A percentile compares a stretch with the other conserved stretches of the same genome.
These are phyloP conservation scores for Capsella rubella DNA, from an alignment of 441 rosid species.

Conservation along the genomic window DNA sequence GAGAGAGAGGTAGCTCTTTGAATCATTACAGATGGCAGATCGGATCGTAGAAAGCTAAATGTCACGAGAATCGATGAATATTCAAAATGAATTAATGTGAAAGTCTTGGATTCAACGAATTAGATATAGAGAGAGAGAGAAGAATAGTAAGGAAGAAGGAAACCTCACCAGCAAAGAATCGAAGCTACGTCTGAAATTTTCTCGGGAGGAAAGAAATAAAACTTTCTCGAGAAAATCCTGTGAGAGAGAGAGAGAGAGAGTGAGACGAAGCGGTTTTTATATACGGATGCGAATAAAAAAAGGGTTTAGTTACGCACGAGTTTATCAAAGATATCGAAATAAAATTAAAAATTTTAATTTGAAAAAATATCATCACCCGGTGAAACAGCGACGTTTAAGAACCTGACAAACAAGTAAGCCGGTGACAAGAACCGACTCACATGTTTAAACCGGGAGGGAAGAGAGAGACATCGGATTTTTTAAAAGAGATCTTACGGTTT, in stretches of 20 bases:
- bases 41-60: slow-evolving; percentile 18
- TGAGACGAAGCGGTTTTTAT: slow-evolving; percentile 25
- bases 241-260: slow-evolving; percentile 28
- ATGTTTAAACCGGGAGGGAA: slow-evolving; percentile 29
- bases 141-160: not conserved
- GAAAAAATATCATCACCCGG: slow-evolving; percentile 29
- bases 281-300: slow-evolving; percentile 12
- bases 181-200: slow-evolving; percentile 1
- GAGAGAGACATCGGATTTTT: slow-evolving; percentile 5
- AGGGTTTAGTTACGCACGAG: slow-evolving; percentile 31
- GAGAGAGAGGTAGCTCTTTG: not conserved
- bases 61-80: slow-evolving; percentile 32
- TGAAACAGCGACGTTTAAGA: not conserved
- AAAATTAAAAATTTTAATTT: not conserved
- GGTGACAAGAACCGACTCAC: slow-evolving; percentile 33
- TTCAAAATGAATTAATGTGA: not conserved
- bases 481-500: slow-evolving; percentile 31
- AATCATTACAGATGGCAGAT: slow-evolving; percentile 22
- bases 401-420: slow-evolving; percentile 31
- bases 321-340: slow-evolving; percentile 30
- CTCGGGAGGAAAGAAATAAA: not conserved
- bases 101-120: slow-evolving; percentile 5
- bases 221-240: slow-evolving; percentile 46
- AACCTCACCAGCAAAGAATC: slow-evolving; percentile 6
- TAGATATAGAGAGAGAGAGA: not conserved